These are phyloP conservation scores for Periconia macrospinosa DNA, from an alignment of 2,329 filamentous ascomycete genomes.

Conservation along the genomic window DNA sequence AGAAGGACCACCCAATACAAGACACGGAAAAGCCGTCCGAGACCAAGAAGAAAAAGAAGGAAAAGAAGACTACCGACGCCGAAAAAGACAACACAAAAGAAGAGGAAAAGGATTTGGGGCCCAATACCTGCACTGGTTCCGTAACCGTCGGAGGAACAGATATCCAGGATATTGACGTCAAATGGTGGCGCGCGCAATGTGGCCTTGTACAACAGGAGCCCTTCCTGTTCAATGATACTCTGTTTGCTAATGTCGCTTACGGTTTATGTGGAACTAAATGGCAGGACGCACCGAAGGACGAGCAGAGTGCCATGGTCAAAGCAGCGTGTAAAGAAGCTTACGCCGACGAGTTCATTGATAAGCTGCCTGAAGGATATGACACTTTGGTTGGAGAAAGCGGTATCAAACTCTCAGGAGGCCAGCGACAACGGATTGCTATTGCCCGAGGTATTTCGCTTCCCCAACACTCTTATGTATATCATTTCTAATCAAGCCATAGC, in stretches of 20 bases:
- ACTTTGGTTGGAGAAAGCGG: constrained; percentile 77
- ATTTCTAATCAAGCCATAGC: constrained; percentile 38
- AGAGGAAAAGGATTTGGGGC: constrained; percentile 12
- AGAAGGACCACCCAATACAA: not conserved
- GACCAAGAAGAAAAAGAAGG: constrained; percentile 11
- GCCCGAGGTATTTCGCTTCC: constrained; percentile 52
- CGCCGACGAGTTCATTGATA: constrained; percentile 42
- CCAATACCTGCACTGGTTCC: constrained; percentile 36
- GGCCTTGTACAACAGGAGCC: constrained; percentile 47
- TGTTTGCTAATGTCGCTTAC: constrained; percentile 44
- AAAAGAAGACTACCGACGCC: constrained; percentile 18
- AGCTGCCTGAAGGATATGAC: constrained; percentile 62
- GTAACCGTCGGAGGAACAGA: constrained; percentile 32
- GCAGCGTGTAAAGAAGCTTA: constrained; percentile 43
- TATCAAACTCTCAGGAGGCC: constrained; percentile 78
- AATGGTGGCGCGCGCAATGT: constrained; percentile 52
- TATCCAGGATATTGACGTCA: constrained; percentile 36
- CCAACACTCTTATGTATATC: not conserved
- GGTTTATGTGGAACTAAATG: constrained; percentile 46
- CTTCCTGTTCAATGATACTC: constrained; percentile 44
- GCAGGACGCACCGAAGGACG: constrained; percentile 57
- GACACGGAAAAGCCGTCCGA: not conserved
- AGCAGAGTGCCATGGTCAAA: constrained; percentile 58
- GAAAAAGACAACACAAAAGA: constrained; percentile 5
- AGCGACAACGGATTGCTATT: constrained; percentile 80